A percentile compares a stretch with the other conserved stretches of the same genome.
Evolutionary conservation across 176 grass and related monocot genomes (phyloP).

Genomic region (Avena insularis): DNA sequence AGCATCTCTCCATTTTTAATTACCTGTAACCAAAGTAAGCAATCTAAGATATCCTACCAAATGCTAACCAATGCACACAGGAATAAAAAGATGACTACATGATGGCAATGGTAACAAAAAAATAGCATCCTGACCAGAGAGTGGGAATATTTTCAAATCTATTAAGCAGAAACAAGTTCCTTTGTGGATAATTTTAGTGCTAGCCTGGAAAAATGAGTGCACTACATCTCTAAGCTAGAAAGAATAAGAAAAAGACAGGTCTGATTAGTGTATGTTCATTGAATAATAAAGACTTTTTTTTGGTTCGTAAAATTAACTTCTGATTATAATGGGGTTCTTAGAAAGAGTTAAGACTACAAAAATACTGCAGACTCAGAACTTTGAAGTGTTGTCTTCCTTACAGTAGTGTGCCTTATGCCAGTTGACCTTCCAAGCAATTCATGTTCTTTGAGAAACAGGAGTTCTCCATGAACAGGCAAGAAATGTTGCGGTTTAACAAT

Average conservation of each 20-base stretch:
- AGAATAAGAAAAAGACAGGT: neutral
- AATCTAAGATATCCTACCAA: constrained; percentile 44
- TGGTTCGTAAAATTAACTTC: neutral
- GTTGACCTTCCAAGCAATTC: constrained; percentile 96
- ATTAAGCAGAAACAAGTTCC: constrained; percentile 32
- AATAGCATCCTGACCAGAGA: neutral
- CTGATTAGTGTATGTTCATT: neutral
- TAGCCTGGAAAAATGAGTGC: constrained; percentile 14
- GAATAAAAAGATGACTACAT: constrained; percentile 1
- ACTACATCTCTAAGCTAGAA: constrained; percentile 12
- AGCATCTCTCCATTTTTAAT: constrained; percentile 99
- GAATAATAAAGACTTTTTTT: neutral
- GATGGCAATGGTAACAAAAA: constrained; percentile 37
- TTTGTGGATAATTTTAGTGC: constrained; percentile 18
- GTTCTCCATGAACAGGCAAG: constrained; percentile 97
- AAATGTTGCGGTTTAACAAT: constrained; percentile 99
- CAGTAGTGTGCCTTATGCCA: constrained; percentile 94
- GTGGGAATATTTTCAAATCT: constrained; percentile 7
- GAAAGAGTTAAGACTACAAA: constrained; percentile 23
- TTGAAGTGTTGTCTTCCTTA: constrained; percentile 54
- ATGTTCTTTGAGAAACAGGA: constrained; percentile 96
- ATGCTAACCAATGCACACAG: neutral
- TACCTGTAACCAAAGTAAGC: constrained; percentile 66
- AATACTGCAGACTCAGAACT: neutral
- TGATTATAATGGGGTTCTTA: neutral